These are phyloP conservation scores for Cucurbitaria berberidis DNA, from an alignment of 2,329 filamentous ascomycete species.

Conservation along the genomic window DNA sequence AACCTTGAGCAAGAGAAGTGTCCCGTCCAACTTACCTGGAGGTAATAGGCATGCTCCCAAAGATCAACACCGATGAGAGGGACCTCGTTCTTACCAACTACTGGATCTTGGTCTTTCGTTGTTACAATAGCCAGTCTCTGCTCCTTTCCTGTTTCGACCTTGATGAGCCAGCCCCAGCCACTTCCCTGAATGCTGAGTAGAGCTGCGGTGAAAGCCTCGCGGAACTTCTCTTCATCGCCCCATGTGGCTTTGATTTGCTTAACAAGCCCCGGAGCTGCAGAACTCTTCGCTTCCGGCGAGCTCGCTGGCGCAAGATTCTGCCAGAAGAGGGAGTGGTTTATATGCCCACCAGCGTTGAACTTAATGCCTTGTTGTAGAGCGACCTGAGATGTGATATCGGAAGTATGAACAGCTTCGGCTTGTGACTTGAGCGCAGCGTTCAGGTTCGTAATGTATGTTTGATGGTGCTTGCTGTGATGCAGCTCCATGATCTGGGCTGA, in stretches of 20 bases:
- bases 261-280: constrained; percentile 63
- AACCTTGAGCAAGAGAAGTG: not conserved
- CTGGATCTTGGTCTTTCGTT: constrained; percentile 86
- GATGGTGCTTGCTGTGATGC: constrained; percentile 80
- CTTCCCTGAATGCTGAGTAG: constrained; percentile 79
- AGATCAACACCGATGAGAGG: constrained; percentile 83
- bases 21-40: constrained; percentile 63
- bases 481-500: constrained; percentile 81
- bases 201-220: constrained; percentile 67
- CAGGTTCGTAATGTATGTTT: constrained; percentile 77
- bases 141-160: constrained; percentile 62
- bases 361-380: constrained; percentile 74
- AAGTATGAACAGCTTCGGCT: constrained; percentile 59
- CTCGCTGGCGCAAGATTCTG: constrained; percentile 73
- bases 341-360: constrained; percentile 90
- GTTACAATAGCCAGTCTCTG: constrained; percentile 70
- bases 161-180: constrained; percentile 88
- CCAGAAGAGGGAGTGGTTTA: constrained; percentile 95
- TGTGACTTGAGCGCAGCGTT: constrained; percentile 70
- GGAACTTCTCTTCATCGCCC: constrained; percentile 71
- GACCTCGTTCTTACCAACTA: constrained; percentile 66
- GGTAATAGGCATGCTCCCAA: constrained; percentile 94
- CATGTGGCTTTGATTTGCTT: constrained; percentile 69
- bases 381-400: constrained; percentile 69
- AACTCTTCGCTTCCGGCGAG: constrained; percentile 63